Percentiles rank a stretch among this genome's conserved stretches.
Evolutionary conservation across 83 land plant species (phyloP).

Genomic region (Picea abies): DNA sequence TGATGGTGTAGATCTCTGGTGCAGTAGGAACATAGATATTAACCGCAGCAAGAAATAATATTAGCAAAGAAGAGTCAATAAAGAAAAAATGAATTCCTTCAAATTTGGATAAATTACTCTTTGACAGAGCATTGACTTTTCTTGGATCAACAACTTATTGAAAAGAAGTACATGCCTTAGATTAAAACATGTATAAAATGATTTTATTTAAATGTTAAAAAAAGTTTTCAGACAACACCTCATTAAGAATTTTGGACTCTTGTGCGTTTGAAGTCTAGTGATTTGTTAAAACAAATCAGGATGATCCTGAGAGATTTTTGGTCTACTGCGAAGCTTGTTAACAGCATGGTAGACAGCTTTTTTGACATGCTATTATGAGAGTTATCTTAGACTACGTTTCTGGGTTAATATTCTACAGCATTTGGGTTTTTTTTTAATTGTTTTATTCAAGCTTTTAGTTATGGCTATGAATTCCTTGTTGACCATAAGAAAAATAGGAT

Average conservation of each 20-base stretch:
- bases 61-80: not conserved
- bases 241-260: not conserved
- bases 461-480: not conserved
- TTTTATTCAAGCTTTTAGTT: slow-evolving; percentile 1
- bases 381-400: not conserved
- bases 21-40: too few relatives aligned
- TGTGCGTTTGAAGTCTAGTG: not conserved
- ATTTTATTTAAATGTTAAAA: not conserved
- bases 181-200: not conserved
- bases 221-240: not conserved
- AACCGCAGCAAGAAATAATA: too few relatives aligned
- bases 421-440: not conserved
- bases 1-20: too few relatives aligned
- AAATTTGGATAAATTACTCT: not conserved
- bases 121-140: not conserved
- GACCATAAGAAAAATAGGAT: not conserved
- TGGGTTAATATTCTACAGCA: not conserved
- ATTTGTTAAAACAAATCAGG: not conserved
- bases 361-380: not conserved
- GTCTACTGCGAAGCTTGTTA: not conserved
- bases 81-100: not conserved
- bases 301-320: not conserved
- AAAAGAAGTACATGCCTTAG: not conserved
- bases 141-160: not conserved
- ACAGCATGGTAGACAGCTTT: not conserved